Evolutionary conservation across 164 flowering plant species (phyloP).

Genomic region (Paratinospora sagittata): DNA sequence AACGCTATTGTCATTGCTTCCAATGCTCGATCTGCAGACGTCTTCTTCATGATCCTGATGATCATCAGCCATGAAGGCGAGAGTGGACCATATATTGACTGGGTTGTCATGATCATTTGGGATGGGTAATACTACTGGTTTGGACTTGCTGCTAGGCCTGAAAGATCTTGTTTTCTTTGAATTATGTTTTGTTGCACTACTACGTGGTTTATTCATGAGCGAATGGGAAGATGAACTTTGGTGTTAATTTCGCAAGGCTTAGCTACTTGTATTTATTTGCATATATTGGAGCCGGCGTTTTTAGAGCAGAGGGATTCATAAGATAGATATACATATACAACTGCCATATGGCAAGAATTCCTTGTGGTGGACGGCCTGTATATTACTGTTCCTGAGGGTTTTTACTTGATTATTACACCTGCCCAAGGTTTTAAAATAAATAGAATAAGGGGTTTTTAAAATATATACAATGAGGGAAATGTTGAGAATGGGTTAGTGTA

Average conservation of each 20-base stretch:
- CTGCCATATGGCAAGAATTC: not conserved
- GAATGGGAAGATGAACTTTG: not conserved
- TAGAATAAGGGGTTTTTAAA: too few relatives aligned
- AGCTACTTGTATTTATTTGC: not conserved
- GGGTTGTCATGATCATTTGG: not conserved
- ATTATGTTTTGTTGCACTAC: not conserved
- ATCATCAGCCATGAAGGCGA: not conserved
- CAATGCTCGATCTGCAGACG: not conserved
- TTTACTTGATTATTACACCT: too few relatives aligned
- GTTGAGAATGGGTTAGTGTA: too few relatives aligned
- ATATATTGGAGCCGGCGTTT: not conserved
- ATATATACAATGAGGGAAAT: too few relatives aligned
- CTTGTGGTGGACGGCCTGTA: too few relatives aligned
- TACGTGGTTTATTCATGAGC: not conserved
- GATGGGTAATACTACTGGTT: not conserved
- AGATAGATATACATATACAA: not conserved
- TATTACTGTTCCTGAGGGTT: too few relatives aligned
- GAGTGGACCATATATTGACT: not conserved
- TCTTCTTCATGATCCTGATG: too few relatives aligned
- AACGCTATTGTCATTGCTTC: not conserved
- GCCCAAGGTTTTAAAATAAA: too few relatives aligned
- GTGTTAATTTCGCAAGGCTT: too few relatives aligned
- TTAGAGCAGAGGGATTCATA: not conserved
- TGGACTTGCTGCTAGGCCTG: not conserved
- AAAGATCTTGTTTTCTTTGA: not conserved